Base-by-base conservation (phyloP, 139 green algal genomes). In the Micractinium conductrix region DNA sequence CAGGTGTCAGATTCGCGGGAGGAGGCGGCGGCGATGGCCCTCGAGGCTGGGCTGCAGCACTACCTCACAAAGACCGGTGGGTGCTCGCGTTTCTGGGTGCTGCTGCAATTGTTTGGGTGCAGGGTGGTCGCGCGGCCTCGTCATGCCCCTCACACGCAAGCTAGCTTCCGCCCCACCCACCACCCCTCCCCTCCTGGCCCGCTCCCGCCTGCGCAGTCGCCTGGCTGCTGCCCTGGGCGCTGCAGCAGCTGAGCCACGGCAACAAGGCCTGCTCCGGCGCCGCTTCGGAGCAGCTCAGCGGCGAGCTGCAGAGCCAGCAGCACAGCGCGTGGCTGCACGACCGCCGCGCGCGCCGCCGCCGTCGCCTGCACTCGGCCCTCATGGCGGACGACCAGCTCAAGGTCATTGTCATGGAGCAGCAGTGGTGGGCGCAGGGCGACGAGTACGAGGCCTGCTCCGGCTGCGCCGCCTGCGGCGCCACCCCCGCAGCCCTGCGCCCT, bases 61-160 rank as follows among this genome's bases (percentile, higher is more conserved):
- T 82, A 53, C 58, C 76, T 82, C 26, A 82, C 76, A 26, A 82
- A 82, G 76, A 82, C 76, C n/a, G 76, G 76, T 82, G 58, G 5
- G 76, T 58, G 40, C 48, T 58, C 16, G 48, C 48, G 48, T 58
- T n/a, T 10, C 48, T 58, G 48, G 48, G 12, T 58, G 48, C 48
- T 58, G 48, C 16, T 16, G 48, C 48, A 58, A 16, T 58, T 16
- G 48, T 16, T 24, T 22, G 53, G 53, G 6, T 62, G 10, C 8
- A 62, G 48, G 19, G 67, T n/a, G 2, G 67, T 1, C 10, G 10
- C 16, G 1, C 6, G 38, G 22, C 38, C 37, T 21, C 21, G 22
- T 24, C 40, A 33, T 50, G 68, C 37, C 17, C 38, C 8, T 71
- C 22, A 3, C 60, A 42, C 1, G 30, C 30, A 0, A 10, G 21